Base-by-base conservation (phyloP, 2,329 filamentous ascomycete species). In the Calonectria hawksworthii region DNA sequence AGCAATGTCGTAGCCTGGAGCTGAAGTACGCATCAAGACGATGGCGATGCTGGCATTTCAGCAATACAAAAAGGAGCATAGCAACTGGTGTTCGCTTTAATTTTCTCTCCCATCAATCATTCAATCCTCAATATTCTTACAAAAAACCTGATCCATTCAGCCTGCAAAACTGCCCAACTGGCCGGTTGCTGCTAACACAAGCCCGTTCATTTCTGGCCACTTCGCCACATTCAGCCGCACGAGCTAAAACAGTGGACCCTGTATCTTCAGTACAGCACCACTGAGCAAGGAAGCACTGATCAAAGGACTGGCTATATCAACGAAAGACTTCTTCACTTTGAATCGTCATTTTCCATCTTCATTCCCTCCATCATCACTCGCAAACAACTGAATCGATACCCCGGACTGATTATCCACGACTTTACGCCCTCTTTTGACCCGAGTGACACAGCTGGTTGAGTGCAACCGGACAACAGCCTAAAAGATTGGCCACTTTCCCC, bases 141-240 rank as follows among this genome's bases (percentile, higher is more conserved):
- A 13, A 30, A 26, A 52, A n/a, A 63, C 18, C 32, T 34, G 23
- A 34, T 50, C 38, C 28, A 28, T 26, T 65, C 69, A 50, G 61
- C 61, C 69, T 59, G 41, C 26, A 36, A 69, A 66, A 66, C 47
- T 26, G 65, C 65, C 50, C 44, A 32, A 47, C 64, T 30, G 41
- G n/a, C 30, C 51, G 44, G 32, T 52, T 28, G 56, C 38, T 66
- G 59, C 59, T 73, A 66, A 68, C 16, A 13, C 34, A 52, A 50
- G 44, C 66, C 66, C 50, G 51, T 38, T 41, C 59, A 56, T 65
- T 36, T 63, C 34, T 50, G 38, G 23, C 32, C 52, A 38, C 72
- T 74, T 41, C 68, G 72, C 72, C 72, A 71, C 72, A 18, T 11
- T 72, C 68, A 68, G 72, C 72, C 72, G 72, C 59, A 71, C 72